These are phyloP conservation scores for Scheffersomyces spartinae DNA, from an alignment of 805 yeast genomes.

Conservation along the genomic window DNA sequence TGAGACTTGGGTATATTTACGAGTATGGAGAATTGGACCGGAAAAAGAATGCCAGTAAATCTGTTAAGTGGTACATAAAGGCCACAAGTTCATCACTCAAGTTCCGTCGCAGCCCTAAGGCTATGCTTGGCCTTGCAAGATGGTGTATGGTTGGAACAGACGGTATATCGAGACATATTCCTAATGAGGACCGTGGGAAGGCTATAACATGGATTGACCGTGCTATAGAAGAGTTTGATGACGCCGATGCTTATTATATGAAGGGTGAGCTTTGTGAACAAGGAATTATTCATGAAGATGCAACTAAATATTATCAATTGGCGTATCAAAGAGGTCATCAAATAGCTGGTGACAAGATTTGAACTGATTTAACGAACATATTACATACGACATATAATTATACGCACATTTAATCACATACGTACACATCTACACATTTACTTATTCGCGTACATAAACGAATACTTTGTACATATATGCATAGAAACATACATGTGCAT, in stretches of 20 bases:
- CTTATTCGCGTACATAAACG: background rate
- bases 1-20: slow-evolving; percentile 28
- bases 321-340: slow-evolving; percentile 24
- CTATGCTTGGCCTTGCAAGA: slow-evolving; percentile 32
- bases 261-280: slow-evolving; percentile 29
- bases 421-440: background rate
- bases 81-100: slow-evolving; percentile 28
- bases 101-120: slow-evolving; percentile 31
- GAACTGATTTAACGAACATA: too few species aligned
- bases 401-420: background rate
- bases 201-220: slow-evolving; percentile 33
- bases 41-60: slow-evolving; percentile 24
- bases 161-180: slow-evolving; percentile 23
- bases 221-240: slow-evolving; percentile 26
- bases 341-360: slow-evolving; percentile 15
- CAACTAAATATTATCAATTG: slow-evolving; percentile 18
- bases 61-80: slow-evolving; percentile 33
- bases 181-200: slow-evolving; percentile 21
- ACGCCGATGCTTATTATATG: slow-evolving; percentile 26
- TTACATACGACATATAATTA: slow-evolving; percentile 3
- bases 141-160: slow-evolving; percentile 27
- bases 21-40: slow-evolving; percentile 33
- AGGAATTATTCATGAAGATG: slow-evolving; percentile 17
- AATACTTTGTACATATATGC: background rate
- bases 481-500: background rate